Conservation (phyloP, 2,329 filamentous ascomycete species). For the Diplocarpon mali region DNA sequence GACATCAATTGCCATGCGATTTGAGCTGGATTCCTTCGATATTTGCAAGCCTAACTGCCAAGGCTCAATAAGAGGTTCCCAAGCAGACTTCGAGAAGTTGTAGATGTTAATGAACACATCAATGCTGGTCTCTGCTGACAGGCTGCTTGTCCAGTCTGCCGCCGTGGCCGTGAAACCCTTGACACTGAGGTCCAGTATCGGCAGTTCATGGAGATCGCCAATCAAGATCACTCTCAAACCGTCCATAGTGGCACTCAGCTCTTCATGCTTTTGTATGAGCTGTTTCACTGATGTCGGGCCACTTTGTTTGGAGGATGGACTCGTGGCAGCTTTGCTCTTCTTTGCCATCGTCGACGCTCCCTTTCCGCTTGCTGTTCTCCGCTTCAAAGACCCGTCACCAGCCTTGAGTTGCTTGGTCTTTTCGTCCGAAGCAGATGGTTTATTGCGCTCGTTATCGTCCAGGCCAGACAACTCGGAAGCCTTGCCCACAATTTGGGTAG, state of each 20-base stretch:
- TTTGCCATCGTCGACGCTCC: constrained; percentile 41
- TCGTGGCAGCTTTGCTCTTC: constrained; percentile 31
- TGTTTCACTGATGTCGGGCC: constrained; percentile 32
- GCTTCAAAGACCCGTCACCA: constrained; percentile 33
- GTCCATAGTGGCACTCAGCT: constrained; percentile 75
- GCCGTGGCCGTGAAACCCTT: constrained; percentile 80
- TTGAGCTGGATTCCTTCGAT: constrained; percentile 63
- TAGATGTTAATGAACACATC: constrained; percentile 95
- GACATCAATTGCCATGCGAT: constrained; percentile 71
- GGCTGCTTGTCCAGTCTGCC: constrained; percentile 78
- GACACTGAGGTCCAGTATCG: constrained; percentile 85
- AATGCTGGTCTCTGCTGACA: constrained; percentile 81
- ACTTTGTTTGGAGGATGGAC: constrained; percentile 19
- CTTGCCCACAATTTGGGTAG: constrained; percentile 82
- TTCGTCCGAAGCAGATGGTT: constrained; percentile 33
- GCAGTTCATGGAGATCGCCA: constrained; percentile 89
- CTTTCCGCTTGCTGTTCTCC: constrained; percentile 45
- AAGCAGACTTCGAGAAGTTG: constrained; percentile 97
- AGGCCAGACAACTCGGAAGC: constrained; percentile 75
- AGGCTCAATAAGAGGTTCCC: constrained; percentile 92
- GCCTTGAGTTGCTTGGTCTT: constrained; percentile 42
- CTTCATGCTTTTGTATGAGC: constrained; percentile 50
- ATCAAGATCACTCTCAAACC: constrained; percentile 89
- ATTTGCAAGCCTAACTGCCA: constrained; percentile 93
- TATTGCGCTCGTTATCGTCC: constrained; percentile 38